phyloP scores from a whole-genome alignment of 2,329 filamentous ascomycete species.

The Penicillium oxalicum region DNA sequence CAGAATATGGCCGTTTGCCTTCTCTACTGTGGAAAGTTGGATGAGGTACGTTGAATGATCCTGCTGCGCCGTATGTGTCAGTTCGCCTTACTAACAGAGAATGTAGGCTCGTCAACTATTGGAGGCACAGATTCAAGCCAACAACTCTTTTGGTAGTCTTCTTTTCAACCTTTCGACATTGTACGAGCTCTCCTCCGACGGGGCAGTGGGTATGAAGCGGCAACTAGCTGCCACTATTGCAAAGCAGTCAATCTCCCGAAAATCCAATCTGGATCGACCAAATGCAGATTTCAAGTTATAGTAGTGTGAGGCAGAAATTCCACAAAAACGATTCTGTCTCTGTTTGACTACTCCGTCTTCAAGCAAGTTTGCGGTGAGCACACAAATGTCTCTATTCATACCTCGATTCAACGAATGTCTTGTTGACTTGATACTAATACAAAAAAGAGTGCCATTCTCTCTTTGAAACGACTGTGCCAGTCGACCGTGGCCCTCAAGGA shows the following conservation, averaged over 20 bases:
- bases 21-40: conserved; percentile 72
- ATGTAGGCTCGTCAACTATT: conserved; percentile 59
- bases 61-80: background rate
- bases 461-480: too few relatives aligned
- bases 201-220: conserved; percentile 63
- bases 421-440: background rate
- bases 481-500: too few relatives aligned
- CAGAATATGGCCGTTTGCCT: conserved; percentile 82
- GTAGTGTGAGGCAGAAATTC: conserved; percentile 4
- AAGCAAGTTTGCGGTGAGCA: too few relatives aligned
- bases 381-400: too few relatives aligned
- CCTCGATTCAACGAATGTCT: background rate
- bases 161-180: conserved; percentile 87
- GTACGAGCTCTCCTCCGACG: conserved; percentile 85
- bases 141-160: conserved; percentile 67
- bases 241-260: conserved; percentile 47
- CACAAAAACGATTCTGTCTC: too few relatives aligned
- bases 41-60: conserved; percentile 50
- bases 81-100: conserved; percentile 3
- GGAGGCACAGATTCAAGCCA: conserved; percentile 57
- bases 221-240: conserved; percentile 66
- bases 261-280: conserved; percentile 62
- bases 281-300: conserved; percentile 73
- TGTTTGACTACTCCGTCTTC: too few relatives aligned
- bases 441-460: too few relatives aligned